Evolutionary conservation across 345 rosid genomes (phyloP).

Genomic region (Acer yangbiense): DNA sequence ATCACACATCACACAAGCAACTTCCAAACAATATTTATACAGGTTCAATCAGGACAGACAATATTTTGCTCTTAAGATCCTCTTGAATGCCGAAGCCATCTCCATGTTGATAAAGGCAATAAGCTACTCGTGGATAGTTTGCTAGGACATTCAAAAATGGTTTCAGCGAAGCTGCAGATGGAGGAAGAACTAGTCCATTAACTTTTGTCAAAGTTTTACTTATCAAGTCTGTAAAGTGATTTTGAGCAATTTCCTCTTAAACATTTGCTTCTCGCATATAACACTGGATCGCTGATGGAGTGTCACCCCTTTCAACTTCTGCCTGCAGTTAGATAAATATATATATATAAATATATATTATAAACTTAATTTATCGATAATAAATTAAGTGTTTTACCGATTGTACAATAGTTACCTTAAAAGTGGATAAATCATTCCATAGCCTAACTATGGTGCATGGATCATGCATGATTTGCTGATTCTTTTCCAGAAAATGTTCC

Average conservation of each 20-base stretch:
- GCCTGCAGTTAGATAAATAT: constrained; percentile 24
- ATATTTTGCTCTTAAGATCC: constrained; percentile 30
- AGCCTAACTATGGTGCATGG: constrained; percentile 41
- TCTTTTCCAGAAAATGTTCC: not conserved
- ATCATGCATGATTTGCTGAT: constrained; percentile 33
- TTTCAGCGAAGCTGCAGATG: constrained; percentile 11
- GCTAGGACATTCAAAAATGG: constrained; percentile 24
- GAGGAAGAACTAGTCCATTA: constrained; percentile 21
- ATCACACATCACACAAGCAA: no score
- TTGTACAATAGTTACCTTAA: constrained; percentile 27
- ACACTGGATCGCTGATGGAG: constrained; percentile 45
- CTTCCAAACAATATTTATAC: no score
- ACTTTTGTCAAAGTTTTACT: constrained; percentile 39
- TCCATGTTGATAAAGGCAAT: constrained; percentile 43
- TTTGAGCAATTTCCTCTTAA: constrained; percentile 36
- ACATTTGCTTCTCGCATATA: constrained; percentile 39
- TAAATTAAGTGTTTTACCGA: no score
- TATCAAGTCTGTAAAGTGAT: constrained; percentile 33
- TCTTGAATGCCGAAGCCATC: constrained; percentile 54
- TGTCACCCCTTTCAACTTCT: constrained; percentile 56
- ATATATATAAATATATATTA: no score
- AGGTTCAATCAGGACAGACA: constrained; percentile 40
- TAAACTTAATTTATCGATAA: not conserved
- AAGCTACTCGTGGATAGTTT: constrained; percentile 44
- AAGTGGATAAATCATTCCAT: constrained; percentile 52